Conservation (phyloP, 768 basidiomycete species). For the Boletales sp. region DNA sequence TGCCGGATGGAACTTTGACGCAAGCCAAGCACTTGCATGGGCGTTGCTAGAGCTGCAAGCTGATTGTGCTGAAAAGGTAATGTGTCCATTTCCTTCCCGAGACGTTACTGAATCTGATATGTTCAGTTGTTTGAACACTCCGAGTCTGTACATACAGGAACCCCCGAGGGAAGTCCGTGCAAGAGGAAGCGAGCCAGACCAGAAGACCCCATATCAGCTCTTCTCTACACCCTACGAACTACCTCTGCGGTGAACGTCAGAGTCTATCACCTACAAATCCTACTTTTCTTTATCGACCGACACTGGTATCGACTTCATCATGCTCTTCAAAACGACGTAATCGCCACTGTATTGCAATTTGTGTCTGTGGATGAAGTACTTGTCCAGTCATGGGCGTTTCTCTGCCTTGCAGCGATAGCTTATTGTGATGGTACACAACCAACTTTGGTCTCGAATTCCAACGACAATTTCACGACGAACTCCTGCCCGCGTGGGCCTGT, state of each 20-base stretch:
- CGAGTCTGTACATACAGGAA: slow-evolving; percentile 48
- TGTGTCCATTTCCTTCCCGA: slow-evolving; percentile 5
- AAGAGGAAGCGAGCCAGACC: slow-evolving; percentile 51
- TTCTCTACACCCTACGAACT: slow-evolving; percentile 49
- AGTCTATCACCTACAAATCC: slow-evolving; percentile 62
- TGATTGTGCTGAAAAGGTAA: slow-evolving; percentile 69
- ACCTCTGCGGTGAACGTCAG: slow-evolving; percentile 31
- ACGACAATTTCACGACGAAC: not conserved
- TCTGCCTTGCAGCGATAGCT: slow-evolving; percentile 75
- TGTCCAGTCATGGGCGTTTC: slow-evolving; percentile 82
- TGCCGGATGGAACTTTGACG: slow-evolving; percentile 69
- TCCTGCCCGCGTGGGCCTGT: slow-evolving; percentile 13
- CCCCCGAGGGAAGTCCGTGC: slow-evolving; percentile 24
- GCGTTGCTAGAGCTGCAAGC: slow-evolving; percentile 75
- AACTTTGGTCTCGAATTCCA: not conserved
- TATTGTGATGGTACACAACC: slow-evolving; percentile 37
- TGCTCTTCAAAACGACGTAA: slow-evolving; percentile 53
- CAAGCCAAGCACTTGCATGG: slow-evolving; percentile 74
- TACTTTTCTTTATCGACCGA: slow-evolving; percentile 81
- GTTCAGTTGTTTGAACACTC: slow-evolving; percentile 60
- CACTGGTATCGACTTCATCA: slow-evolving; percentile 68
- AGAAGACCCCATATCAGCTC: slow-evolving; percentile 55
- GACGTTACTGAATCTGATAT: not conserved
- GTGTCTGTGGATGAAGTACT: slow-evolving; percentile 59
- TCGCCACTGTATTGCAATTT: slow-evolving; percentile 53